Conservation (phyloP, 2,329 filamentous ascomycete species). For the Balansia obtecta region DNA sequence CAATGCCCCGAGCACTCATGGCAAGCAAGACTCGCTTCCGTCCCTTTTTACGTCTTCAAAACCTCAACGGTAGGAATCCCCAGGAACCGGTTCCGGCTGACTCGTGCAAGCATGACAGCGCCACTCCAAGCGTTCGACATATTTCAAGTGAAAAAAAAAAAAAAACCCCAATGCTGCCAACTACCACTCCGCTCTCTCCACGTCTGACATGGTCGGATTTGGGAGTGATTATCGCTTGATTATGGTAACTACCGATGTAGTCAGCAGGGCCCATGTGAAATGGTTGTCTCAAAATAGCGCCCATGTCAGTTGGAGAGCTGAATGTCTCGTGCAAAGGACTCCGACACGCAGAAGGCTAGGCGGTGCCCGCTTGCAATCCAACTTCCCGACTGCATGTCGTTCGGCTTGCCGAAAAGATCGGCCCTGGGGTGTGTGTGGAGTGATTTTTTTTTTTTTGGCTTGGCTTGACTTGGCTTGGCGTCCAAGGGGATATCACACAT, state of each 20-base stretch:
- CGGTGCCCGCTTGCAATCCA: neutral
- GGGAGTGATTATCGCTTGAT: constrained; percentile 47
- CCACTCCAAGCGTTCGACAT: neutral
- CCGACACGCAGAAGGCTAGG: neutral
- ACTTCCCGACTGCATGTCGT: neutral
- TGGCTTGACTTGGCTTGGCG: no score
- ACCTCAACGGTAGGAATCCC: neutral
- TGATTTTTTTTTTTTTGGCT: no score
- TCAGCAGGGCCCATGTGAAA: constrained; percentile 6
- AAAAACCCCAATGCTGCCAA: neutral
- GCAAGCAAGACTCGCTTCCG: neutral
- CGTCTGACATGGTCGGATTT: constrained; percentile 1
- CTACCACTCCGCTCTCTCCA: constrained; percentile 4
- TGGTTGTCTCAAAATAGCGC: neutral
- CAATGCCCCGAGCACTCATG: neutral
- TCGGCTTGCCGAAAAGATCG: neutral
- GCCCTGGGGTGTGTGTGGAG: neutral
- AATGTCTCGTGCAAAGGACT: neutral
- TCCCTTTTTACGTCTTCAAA: neutral
- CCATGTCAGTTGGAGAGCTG: neutral
- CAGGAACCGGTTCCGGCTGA: neutral
- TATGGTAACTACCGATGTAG: constrained; percentile 33
- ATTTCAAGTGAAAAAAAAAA: neutral
- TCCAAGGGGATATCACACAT: no score
- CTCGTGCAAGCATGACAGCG: neutral